A percentile compares a stretch with the other conserved stretches of the same genome.
phyloP scores from a whole-genome alignment of 176 grass and related monocot species.

The Musa itinerans region DNA sequence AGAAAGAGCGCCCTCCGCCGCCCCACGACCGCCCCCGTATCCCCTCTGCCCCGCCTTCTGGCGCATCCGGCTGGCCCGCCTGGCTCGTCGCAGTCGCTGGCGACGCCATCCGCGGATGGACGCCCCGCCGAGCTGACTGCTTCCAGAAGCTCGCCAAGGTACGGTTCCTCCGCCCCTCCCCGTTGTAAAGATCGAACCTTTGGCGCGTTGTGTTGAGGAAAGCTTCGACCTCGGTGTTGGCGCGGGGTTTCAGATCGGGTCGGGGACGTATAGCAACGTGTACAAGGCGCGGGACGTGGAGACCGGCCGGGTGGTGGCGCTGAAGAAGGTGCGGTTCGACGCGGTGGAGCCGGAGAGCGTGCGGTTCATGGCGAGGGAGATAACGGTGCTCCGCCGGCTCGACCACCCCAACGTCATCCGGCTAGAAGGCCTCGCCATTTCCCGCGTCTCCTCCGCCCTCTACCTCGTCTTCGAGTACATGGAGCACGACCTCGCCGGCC shows the following conservation, averaged over 20 bases:
- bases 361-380: constrained; percentile 51
- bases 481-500: constrained; percentile 80
- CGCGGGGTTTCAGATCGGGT: constrained; percentile 31
- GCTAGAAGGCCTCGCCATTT: constrained; percentile 36
- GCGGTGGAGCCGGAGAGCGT: constrained; percentile 39
- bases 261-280: constrained; percentile 63
- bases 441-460: constrained; percentile 37
- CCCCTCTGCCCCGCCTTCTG: neutral
- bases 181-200: neutral
- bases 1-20: neutral
- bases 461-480: constrained; percentile 99
- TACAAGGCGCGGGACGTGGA: constrained; percentile 42
- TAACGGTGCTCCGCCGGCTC: constrained; percentile 29
- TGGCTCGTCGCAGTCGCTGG: constrained; percentile 41
- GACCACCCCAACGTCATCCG: constrained; percentile 41
- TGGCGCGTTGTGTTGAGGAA: neutral
- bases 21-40: neutral
- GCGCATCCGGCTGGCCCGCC: constrained; percentile 24
- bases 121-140: constrained; percentile 36
- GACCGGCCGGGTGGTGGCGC: constrained; percentile 34
- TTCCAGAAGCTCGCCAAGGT: constrained; percentile 54
- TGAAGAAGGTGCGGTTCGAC: constrained; percentile 56
- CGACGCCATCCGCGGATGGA: constrained; percentile 30
- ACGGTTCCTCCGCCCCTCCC: neutral
- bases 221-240: neutral